Base-by-base conservation (phyloP, 1,284 basidiomycete genomes). In the Violaceomyces palustris region DNA sequence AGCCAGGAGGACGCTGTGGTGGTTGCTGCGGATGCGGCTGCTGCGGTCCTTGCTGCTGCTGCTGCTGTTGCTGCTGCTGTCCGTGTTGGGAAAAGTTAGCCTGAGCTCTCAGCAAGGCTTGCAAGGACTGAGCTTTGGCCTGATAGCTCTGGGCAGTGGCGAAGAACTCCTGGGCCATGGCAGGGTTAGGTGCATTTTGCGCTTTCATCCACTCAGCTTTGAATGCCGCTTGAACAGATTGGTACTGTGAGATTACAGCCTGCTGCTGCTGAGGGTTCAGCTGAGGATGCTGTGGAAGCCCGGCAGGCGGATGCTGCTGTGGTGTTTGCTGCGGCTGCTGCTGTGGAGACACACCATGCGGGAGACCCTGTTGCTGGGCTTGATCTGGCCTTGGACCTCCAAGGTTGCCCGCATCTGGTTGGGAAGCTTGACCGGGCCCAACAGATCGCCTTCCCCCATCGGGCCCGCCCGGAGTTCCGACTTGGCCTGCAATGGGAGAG, bases 121-220 rank as follows among this genome's bases (percentile, higher is more conserved):
- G 57, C 8, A 67, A 42, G 14, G 58, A 60, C 36, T 61, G 61
- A 8, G 61, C 55, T 36, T 64, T 61, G 17, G 51, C 52, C 38
- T 68, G 66, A 27, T 66, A 53, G 23, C 57, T 61, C 39, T 64
- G 66, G 1, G 61, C 64, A 27, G 55, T 68, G 19, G 53, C 56
- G 37, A 64, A 58, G n/a, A 61, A 61, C 24, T 64, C 61, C 41
- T 63, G 58, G 18, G 66, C 61, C 18, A 58, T 50, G 19, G 61
- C 53, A 28, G 55, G 63, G 22, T 55, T 57, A 24, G 64, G 61
- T 3, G 64, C 61, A 23, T 50, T 58, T 39, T 68, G 66, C 4
- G 66, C 66, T 40, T 68, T 65, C 48, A 66, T 57, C 61, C 64
- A 63, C 28, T 68, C 66, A 25, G 57, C 57, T 26, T 61, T 57